phyloP scores from a whole-genome alignment of 2,329 filamentous ascomycete species.

The Fusarium domesticum region DNA sequence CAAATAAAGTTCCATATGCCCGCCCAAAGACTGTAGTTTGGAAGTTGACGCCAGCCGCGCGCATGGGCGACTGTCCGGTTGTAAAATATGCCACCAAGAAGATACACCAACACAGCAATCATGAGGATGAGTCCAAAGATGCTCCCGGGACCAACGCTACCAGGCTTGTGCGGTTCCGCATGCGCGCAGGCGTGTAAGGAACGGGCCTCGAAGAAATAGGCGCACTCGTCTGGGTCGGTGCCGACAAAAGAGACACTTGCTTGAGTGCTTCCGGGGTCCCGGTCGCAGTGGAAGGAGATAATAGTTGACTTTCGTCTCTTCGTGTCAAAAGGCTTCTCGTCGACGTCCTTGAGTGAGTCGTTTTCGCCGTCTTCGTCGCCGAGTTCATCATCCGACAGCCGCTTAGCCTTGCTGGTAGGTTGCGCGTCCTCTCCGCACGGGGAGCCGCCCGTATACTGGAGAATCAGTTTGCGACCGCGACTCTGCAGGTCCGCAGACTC shows the following conservation, averaged over 20 bases:
- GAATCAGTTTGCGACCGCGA: constrained; percentile 69
- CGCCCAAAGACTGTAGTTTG: constrained; percentile 91
- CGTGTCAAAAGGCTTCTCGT: constrained; percentile 19
- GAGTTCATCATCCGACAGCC: constrained; percentile 28
- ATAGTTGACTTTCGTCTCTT: constrained; percentile 70
- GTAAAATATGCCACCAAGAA: constrained; percentile 91
- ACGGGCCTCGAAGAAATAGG: constrained; percentile 93
- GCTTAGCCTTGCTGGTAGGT: constrained; percentile 31
- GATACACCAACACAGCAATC: constrained; percentile 78
- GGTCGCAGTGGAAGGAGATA: constrained; percentile 91
- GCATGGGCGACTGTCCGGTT: constrained; percentile 93
- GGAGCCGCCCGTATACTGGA: constrained; percentile 75
- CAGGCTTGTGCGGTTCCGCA: constrained; percentile 66
- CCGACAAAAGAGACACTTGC: constrained; percentile 82
- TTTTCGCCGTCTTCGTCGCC: constrained; percentile 28
- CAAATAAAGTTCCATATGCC: constrained; percentile 80
- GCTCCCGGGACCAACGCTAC: constrained; percentile 68
- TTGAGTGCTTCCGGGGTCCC: constrained; percentile 65
- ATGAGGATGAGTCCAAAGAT: constrained; percentile 84
- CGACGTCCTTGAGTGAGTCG: constrained; percentile 2
- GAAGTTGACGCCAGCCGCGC: constrained; percentile 89
- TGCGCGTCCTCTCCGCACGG: constrained; percentile 58
- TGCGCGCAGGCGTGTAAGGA: constrained; percentile 75
- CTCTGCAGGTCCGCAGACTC: constrained; percentile 53
- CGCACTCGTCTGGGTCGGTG: constrained; percentile 79